Conservation (phyloP, 2,329 filamentous ascomycete genomes). For the Aspergillus sojae region DNA sequence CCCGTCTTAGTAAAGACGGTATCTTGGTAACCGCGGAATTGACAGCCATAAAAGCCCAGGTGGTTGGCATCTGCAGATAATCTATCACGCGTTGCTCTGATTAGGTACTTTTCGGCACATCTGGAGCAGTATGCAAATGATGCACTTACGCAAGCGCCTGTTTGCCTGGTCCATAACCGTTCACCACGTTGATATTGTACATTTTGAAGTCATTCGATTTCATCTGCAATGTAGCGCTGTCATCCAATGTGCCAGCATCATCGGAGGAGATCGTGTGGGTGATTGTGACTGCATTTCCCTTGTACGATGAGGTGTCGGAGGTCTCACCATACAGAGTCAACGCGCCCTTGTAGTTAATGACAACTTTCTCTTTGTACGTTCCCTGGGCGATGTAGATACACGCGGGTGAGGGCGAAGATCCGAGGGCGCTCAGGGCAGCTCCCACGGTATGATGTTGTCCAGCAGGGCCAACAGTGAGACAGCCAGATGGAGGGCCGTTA, state of each 20-base stretch:
- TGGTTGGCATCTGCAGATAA: slow-evolving; percentile 32
- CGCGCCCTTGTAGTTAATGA: background rate
- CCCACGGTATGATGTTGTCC: background rate
- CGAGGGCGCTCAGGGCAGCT: background rate
- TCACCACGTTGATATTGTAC: slow-evolving; percentile 43
- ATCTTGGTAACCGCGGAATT: slow-evolving; percentile 39
- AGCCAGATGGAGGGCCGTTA: background rate
- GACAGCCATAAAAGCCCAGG: slow-evolving; percentile 40
- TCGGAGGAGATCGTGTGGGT: slow-evolving; percentile 35
- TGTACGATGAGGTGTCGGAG: slow-evolving; percentile 29
- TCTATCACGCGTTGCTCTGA: slow-evolving; percentile 10
- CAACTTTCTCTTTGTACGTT: background rate
- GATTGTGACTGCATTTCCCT: slow-evolving; percentile 35
- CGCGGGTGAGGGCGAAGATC: background rate
- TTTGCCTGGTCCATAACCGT: slow-evolving; percentile 35
- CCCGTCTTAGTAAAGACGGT: slow-evolving; percentile 38
- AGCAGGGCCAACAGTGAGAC: background rate
- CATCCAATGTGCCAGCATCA: slow-evolving; percentile 32
- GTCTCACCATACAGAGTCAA: slow-evolving; percentile 39
- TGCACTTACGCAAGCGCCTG: slow-evolving; percentile 36
- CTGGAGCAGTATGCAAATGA: too few species aligned
- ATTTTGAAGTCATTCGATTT: slow-evolving; percentile 32
- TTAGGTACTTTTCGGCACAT: background rate
- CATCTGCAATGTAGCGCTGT: slow-evolving; percentile 35
- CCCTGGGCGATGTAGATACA: background rate